A percentile compares a stretch with the other conserved stretches of the same genome.
phyloP scores from a whole-genome alignment of 257 asterid species.

The Solanum lycopersicoides region DNA sequence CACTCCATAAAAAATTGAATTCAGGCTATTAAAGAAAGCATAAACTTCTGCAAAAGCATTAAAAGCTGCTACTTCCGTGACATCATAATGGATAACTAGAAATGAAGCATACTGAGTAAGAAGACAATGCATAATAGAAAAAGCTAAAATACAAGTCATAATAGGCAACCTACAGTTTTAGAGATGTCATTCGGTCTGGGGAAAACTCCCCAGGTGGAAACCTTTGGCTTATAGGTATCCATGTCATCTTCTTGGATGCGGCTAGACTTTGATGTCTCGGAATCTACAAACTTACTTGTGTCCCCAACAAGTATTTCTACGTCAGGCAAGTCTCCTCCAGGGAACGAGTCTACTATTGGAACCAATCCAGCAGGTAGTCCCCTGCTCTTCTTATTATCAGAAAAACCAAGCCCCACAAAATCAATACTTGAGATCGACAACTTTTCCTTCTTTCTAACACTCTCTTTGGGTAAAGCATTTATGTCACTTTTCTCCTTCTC shows the following conservation, averaged over 20 bases:
- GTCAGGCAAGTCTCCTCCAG: conserved; percentile 59
- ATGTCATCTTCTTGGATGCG: conserved; percentile 22
- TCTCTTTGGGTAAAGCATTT: conserved; percentile 14
- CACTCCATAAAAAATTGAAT: neutral
- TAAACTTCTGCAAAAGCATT: neutral
- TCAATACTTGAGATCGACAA: conserved; percentile 51
- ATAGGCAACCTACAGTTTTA: conserved; percentile 34
- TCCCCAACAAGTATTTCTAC: conserved; percentile 84
- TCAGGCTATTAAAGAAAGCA: neutral
- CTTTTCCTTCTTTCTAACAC: conserved; percentile 21
- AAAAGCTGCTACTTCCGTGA: neutral
- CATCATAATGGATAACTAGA: neutral
- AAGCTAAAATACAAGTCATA: neutral
- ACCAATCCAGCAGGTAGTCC: conserved; percentile 73
- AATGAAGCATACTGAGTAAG: neutral
- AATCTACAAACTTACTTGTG: conserved; percentile 45
- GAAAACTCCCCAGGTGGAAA: conserved; percentile 96
- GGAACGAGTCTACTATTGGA: conserved; percentile 45
- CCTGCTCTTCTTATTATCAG: conserved; percentile 68
- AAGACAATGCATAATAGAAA: neutral
- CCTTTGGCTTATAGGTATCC: conserved; percentile 78
- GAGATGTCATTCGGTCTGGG: conserved; percentile 88
- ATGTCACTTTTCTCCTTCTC: conserved; percentile 14
- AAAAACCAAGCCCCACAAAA: conserved; percentile 79
- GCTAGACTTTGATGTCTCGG: conserved; percentile 4